phyloP scores from a whole-genome alignment of 805 yeast genomes.

The Yarrowia divulgata region DNA sequence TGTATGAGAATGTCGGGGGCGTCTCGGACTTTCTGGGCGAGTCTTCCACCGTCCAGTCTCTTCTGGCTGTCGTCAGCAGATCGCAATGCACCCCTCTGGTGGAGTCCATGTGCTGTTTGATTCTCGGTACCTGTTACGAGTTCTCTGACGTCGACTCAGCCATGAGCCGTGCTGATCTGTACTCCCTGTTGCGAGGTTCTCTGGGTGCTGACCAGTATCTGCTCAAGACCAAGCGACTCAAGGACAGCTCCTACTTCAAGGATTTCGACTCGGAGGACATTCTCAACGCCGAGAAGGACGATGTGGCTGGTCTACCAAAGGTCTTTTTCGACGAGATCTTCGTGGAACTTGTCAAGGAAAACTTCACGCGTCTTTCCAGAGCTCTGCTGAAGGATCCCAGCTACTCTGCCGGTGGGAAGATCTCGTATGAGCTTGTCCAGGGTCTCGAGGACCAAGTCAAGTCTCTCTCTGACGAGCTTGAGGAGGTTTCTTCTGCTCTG shows the following conservation, averaged over 20 bases:
- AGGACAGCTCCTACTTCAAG: slow-evolving; percentile 62
- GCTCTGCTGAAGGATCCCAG: slow-evolving; percentile 78
- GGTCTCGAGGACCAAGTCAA: slow-evolving; percentile 49
- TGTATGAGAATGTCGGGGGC: slow-evolving; percentile 77
- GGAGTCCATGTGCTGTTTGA: slow-evolving; percentile 73
- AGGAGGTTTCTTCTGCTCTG: slow-evolving; percentile 42
- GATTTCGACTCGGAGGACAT: slow-evolving; percentile 62
- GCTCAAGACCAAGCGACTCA: slow-evolving; percentile 74
- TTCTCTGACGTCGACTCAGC: slow-evolving; percentile 69
- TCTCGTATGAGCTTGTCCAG: slow-evolving; percentile 66
- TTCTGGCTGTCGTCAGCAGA: slow-evolving; percentile 69
- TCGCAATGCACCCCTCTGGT: slow-evolving; percentile 57
- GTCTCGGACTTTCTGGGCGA: slow-evolving; percentile 79
- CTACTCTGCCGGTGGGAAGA: slow-evolving; percentile 69
- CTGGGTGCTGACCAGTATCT: slow-evolving; percentile 83
- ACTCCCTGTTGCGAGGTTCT: slow-evolving; percentile 67
- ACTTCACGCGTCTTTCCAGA: slow-evolving; percentile 68
- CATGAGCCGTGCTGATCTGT: slow-evolving; percentile 62
- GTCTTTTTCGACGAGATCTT: slow-evolving; percentile 74
- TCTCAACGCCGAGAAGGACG: slow-evolving; percentile 65
- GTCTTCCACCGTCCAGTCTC: slow-evolving; percentile 66
- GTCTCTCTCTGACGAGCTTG: slow-evolving; percentile 42
- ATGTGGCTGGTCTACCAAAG: slow-evolving; percentile 80
- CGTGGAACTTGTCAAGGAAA: slow-evolving; percentile 71
- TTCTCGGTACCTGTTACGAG: slow-evolving; percentile 82